Evolutionary conservation across 1,284 basidiomycete genomes (phyloP).

Genomic region (Rhodotorula sp.): DNA sequence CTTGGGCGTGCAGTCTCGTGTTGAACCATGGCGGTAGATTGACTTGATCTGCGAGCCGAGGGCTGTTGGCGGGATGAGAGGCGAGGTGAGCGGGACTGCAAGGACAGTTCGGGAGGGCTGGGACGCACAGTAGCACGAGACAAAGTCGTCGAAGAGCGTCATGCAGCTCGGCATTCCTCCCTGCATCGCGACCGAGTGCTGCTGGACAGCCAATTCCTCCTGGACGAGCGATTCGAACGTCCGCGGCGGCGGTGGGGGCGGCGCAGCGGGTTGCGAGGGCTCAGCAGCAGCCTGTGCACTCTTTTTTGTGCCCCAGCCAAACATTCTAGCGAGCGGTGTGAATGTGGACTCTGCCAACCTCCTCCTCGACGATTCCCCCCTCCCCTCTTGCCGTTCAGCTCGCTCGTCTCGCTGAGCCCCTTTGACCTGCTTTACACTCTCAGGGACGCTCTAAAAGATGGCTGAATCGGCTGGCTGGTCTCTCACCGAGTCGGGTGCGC

Average conservation of each 20-base stretch:
- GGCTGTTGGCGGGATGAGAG: constrained; percentile 54
- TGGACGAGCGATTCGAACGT: constrained; percentile 39
- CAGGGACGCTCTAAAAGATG: neutral
- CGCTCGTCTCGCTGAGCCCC: neutral
- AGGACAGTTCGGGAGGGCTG: neutral
- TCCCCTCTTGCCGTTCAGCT: neutral
- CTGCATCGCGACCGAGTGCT: constrained; percentile 39
- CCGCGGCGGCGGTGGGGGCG: constrained; percentile 1
- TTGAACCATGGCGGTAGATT: constrained; percentile 79
- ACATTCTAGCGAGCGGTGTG: constrained; percentile 3
- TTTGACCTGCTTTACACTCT: neutral
- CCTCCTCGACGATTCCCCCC: neutral
- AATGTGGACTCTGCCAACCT: neutral
- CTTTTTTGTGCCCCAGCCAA: constrained; percentile 10
- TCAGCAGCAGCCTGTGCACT: neutral
- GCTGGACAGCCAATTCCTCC: constrained; percentile 43
- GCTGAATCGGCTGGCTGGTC: constrained; percentile 47
- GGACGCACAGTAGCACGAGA: constrained; percentile 43
- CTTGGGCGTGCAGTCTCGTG: constrained; percentile 73
- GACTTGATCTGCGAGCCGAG: constrained; percentile 77
- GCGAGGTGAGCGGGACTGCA: neutral
- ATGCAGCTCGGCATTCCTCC: constrained; percentile 43
- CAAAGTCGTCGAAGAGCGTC: constrained; percentile 43
- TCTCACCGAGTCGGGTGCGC: constrained; percentile 49
- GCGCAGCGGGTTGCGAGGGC: neutral